Evolutionary conservation across 2,329 filamentous ascomycete species (phyloP), one percentile per base, ranked within the genome.

Genomic region (Xylariales sp.): DNA sequence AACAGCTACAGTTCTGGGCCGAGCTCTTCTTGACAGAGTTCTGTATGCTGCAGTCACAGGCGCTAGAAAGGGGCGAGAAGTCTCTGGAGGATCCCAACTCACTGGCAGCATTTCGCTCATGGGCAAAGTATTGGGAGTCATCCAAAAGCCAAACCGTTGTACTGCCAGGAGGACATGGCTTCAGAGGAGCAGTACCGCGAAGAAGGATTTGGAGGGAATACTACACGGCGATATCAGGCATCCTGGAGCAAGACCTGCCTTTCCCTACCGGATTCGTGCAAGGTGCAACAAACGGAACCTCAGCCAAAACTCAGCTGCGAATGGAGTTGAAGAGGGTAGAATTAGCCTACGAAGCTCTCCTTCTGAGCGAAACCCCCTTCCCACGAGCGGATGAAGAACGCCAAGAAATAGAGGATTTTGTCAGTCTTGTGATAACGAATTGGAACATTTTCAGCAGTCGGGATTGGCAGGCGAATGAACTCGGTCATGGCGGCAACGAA

Each of bases 141-240:
- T 50, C 63, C 19, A 66, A 68, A 58, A 56, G 63, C 1, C 55
- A 56, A 38, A 55, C 52, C 11, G 57, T 67, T 3, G 62, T 68
- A 2, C 61, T 72, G 5, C 60, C 66, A 0, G 77, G 76, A 24
- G 77, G 79, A 5, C 67, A 69, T 40, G 76, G 76, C n/a, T 74
- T 77, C 50, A 70, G 72, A 44, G 75, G 77, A 15, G 68, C 75
- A 8, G 71, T 82, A 14, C 72, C 77, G 20, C 70, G 84, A 45
- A 72, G 85, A 44, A 67, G 78, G 28, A 80, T 95, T 30, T 96
- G 90, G 90, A 81, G 77, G 51, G 79, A 87, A 45, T 96, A 96
- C 59, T 95, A 95, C 56, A 66, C 78, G 30, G 78, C 85, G 1
- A 66, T 96, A 14, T 94, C 89, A 2, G 71, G 70, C n/a, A 78